Evolutionary conservation across 345 rosid genomes (phyloP).

Genomic region (Aquilaria yunnanensis): DNA sequence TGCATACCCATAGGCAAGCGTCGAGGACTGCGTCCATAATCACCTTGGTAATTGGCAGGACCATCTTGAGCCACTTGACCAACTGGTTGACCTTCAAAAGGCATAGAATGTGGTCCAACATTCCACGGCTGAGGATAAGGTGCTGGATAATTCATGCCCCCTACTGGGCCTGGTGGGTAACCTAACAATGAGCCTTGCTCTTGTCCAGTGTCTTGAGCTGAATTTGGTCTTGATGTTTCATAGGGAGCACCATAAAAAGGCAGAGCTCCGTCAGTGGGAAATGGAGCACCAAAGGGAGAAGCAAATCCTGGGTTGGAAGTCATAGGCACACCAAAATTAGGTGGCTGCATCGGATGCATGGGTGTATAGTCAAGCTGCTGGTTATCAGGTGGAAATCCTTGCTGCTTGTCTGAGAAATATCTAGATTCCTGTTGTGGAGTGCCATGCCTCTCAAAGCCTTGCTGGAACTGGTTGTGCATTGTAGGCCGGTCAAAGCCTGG

Average conservation of each 20-base stretch:
- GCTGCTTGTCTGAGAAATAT: constrained; percentile 45
- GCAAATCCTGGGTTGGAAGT: constrained; percentile 51
- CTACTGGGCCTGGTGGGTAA: constrained; percentile 53
- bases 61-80: constrained; percentile 40
- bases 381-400: constrained; percentile 36
- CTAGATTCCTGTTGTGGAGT: constrained; percentile 42
- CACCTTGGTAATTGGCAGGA: constrained; percentile 48
- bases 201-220: constrained; percentile 48
- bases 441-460: constrained; percentile 28
- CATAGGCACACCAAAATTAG: constrained; percentile 54
- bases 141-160: constrained; percentile 39
- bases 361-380: constrained; percentile 60
- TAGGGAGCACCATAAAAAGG: constrained; percentile 53
- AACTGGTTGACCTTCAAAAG: constrained; percentile 27
- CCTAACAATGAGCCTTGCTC: constrained; percentile 77
- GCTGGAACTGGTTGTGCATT: constrained; percentile 32
- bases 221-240: constrained; percentile 41
- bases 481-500: constrained; percentile 63
- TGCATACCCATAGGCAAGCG: constrained; percentile 33
- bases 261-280: constrained; percentile 61
- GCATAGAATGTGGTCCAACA: constrained; percentile 30
- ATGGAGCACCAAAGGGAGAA: constrained; percentile 61
- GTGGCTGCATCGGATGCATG: constrained; percentile 58
- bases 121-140: constrained; percentile 74
- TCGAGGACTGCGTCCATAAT: constrained; percentile 45